Conservation (phyloP, 164 flowering plant genomes). For the Aristolochia contorta region DNA sequence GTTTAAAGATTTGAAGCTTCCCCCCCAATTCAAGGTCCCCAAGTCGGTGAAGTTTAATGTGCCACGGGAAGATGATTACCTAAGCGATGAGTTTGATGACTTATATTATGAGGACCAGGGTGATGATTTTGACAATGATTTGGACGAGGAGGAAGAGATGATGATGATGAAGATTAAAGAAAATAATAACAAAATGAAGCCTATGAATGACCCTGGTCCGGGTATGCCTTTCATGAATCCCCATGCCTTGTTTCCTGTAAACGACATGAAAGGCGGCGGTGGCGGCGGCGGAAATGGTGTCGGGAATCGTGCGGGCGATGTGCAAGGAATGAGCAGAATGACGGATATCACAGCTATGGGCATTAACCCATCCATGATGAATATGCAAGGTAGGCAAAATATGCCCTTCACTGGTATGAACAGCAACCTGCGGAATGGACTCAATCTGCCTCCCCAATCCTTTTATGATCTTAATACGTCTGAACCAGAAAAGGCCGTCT, state of each 20-base stretch:
- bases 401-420: too few species aligned
- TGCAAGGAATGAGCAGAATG: too few species aligned
- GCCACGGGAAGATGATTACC: slow-evolving; percentile 45
- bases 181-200: slow-evolving; percentile 7
- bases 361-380: too few species aligned
- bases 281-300: slow-evolving; percentile 15
- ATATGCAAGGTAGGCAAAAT: too few species aligned
- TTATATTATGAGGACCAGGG: slow-evolving; percentile 34
- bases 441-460: too few species aligned
- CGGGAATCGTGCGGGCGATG: slow-evolving; percentile 16
- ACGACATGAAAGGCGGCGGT: slow-evolving; percentile 30
- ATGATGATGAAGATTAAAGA: too few species aligned
- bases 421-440: too few species aligned
- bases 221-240: slow-evolving; percentile 7
- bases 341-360: too few species aligned
- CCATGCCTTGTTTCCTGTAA: slow-evolving; percentile 8
- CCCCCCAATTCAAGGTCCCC: slow-evolving; percentile 32
- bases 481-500: too few species aligned
- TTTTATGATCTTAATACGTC: too few species aligned
- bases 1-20: slow-evolving; percentile 46
- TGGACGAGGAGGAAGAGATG: slow-evolving; percentile 24
- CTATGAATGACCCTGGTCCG: slow-evolving; percentile 5
- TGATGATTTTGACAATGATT: slow-evolving; percentile 34
- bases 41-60: slow-evolving; percentile 51
- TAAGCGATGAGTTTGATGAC: slow-evolving; percentile 36